phyloP scores from a whole-genome alignment of 75 land plant species.

The Picea sitchensis region DNA sequence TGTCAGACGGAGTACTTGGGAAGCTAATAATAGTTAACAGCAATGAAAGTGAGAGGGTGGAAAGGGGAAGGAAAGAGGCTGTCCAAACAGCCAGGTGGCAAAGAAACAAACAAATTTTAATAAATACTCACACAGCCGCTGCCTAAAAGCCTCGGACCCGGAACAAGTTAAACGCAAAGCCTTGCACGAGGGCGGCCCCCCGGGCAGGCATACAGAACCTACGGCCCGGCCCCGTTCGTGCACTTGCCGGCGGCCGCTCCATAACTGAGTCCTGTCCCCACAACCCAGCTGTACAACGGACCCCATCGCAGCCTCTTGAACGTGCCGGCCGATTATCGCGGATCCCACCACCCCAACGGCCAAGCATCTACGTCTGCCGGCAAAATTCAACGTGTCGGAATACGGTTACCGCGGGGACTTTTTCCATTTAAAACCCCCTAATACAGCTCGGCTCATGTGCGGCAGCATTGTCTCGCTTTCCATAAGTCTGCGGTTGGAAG shows the following conservation, averaged over 20 bases:
- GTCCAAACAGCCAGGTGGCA: conserved; percentile 3
- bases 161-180: not conserved
- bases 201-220: not conserved
- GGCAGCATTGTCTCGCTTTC: conserved; percentile 9
- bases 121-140: not conserved
- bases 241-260: conserved; percentile 3
- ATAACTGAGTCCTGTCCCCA: not conserved
- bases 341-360: conserved; percentile 20
- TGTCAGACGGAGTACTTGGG: conserved; percentile 15
- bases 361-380: conserved; percentile 2
- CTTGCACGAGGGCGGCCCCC: not conserved
- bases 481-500: conserved; percentile 7
- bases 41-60: conserved; percentile 9
- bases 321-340: conserved; percentile 44
- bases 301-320: conserved; percentile 29
- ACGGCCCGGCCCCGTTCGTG: not conserved
- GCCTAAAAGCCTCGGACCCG: not conserved
- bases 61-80: conserved; percentile 6
- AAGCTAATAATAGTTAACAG: conserved; percentile 15
- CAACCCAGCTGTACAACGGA: conserved; percentile 40
- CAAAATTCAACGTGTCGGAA: not conserved
- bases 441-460: conserved; percentile 13
- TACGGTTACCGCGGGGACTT: not conserved
- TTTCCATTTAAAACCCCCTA: not conserved
- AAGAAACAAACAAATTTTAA: not conserved